Percentiles rank a stretch among this genome's conserved stretches.
These are phyloP conservation scores for Diaporthe nobilis DNA, from an alignment of 2,329 filamentous ascomycete species.

Conservation along the genomic window DNA sequence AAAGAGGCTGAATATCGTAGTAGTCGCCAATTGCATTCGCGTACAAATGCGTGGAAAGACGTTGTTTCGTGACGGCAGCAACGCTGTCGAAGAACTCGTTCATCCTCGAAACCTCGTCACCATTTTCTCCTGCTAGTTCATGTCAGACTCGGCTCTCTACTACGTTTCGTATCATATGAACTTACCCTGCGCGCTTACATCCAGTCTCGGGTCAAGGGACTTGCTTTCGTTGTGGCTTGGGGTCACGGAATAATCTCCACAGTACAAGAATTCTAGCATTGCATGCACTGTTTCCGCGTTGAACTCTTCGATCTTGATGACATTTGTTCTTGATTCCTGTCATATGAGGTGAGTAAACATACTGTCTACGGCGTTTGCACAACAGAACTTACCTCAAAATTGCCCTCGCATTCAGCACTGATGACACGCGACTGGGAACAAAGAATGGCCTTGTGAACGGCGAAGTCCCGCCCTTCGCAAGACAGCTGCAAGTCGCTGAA, in stretches of 20 bases:
- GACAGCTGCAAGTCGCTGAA: not conserved
- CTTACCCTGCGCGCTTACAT: not conserved
- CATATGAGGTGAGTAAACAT: not conserved
- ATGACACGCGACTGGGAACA: not conserved
- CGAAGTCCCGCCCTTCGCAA: not conserved
- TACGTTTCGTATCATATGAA: not conserved
- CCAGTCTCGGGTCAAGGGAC: too few relatives aligned
- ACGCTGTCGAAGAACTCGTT: not conserved
- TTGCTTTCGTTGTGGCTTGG: too few relatives aligned
- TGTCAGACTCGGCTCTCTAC: not conserved
- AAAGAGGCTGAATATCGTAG: not conserved
- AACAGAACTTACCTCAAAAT: not conserved
- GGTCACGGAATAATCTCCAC: not conserved
- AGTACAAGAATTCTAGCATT: not conserved
- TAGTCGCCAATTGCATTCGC: not conserved
- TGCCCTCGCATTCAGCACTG: not conserved
- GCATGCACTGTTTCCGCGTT: not conserved
- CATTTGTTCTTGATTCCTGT: not conserved
- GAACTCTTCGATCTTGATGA: slow-evolving; percentile 2
- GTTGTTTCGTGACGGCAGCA: not conserved
- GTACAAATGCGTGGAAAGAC: not conserved
- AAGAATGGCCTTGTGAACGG: not conserved
- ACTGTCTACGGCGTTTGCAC: not conserved
- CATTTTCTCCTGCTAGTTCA: not conserved
- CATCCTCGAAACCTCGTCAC: not conserved